phyloP scores from a whole-genome alignment of 129 eudicot genomes.

The Mikania micrantha region DNA sequence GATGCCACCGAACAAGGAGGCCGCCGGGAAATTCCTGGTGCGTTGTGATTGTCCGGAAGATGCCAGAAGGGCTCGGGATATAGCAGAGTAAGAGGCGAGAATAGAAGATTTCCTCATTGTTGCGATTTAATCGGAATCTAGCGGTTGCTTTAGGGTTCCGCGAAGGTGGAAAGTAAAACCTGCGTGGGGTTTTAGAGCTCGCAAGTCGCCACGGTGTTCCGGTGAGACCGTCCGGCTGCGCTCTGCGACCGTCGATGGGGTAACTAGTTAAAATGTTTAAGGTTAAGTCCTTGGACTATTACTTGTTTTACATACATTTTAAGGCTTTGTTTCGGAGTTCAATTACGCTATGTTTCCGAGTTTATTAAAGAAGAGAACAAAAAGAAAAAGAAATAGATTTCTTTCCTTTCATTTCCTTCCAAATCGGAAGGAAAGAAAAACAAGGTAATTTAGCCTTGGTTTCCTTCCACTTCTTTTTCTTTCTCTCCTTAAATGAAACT shows the following conservation, averaged over 20 bases:
- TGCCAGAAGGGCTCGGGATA: slow-evolving; percentile 7
- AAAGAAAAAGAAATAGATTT: too few relatives aligned
- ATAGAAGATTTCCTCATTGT: background rate
- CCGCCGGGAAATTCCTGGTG: background rate
- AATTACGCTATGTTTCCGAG: too few relatives aligned
- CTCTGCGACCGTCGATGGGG: background rate
- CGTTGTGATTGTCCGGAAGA: background rate
- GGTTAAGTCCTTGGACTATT: background rate
- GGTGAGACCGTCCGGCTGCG: slow-evolving; percentile 7
- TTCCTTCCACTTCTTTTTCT: too few relatives aligned
- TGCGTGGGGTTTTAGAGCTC: background rate
- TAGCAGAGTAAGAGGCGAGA: background rate
- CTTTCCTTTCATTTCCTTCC: too few relatives aligned
- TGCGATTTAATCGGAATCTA: background rate
- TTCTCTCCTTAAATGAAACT: too few relatives aligned
- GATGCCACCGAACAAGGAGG: background rate
- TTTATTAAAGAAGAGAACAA: too few relatives aligned
- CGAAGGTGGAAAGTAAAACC: background rate
- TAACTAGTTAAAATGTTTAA: background rate
- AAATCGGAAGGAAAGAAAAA: too few relatives aligned
- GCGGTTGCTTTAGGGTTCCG: slow-evolving; percentile 14
- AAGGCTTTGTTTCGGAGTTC: too few relatives aligned
- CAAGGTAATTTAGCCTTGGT: too few relatives aligned
- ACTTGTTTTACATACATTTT: background rate
- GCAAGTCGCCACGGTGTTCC: slow-evolving; percentile 7